Base-by-base conservation (phyloP, 2,329 filamentous ascomycete genomes). In the Orbilia ellipsospora region DNA sequence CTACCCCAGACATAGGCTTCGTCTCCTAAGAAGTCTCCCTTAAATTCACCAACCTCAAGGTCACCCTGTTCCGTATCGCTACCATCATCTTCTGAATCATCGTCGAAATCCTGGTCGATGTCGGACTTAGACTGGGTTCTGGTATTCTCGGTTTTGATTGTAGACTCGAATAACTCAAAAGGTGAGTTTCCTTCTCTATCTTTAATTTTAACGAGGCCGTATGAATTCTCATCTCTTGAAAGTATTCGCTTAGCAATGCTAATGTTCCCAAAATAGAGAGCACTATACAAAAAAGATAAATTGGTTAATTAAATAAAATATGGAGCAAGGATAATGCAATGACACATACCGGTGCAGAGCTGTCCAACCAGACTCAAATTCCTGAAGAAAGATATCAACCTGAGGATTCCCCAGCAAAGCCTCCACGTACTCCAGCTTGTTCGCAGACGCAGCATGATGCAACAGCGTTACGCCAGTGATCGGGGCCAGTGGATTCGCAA, bases 1-100 rank as follows among this genome's bases (percentile, higher is more conserved):
- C 94, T 98, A 59, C 95, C 95, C 82, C 98, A 97, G 0, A 93
- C 90, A 80, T 93, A 98, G 0, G 97, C 84, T 80, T 99, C 95
- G 80, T 97, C 92, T 7, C 93, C 94, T 20, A 78, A 81, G 82
- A 26, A 82, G 80, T 40, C 80, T 78, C 12, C 82, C 80, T 54
- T 81, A 81, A 42, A 83, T 67, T 66, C 73, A 54, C 59, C 65
- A 67, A 80, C 62, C 83, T 78, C 51, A 79, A 50, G 76, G 23
- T 80, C 80, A 18, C 80, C 18, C 4, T 65, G 54, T n/a, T 69
- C 59, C 1, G 23, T 18, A 48, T 56, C 59, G 15, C 68, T 5
- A 63, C 77, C 26, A 2, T 4, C 44, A 48, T 48, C 13, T 65
- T 76, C 67, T 36, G 31, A 36, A 6, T 51, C 88, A 48, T 88